Evolutionary conservation across 2,329 filamentous ascomycete genomes (phyloP), one percentile per base, ranked within the genome.

Genomic region (Penicillium sp.): DNA sequence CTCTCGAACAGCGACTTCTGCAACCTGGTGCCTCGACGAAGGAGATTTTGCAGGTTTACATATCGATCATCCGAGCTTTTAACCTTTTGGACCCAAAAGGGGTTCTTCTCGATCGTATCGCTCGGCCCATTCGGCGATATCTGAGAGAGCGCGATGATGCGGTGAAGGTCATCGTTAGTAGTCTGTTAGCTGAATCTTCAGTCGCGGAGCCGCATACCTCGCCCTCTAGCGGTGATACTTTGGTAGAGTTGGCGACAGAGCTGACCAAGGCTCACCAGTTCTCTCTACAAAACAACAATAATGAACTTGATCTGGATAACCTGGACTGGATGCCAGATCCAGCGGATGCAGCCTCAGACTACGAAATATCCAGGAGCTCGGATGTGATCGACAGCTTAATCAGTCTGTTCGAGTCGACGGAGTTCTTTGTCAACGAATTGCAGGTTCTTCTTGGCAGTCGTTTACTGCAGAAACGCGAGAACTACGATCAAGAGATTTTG

Each of bases 281-380:
- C 59, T 74, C 46, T 50, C 65, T 52, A 32, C 60, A 51, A 42
- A 64, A 71, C 25, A 69, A 74, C n/a, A 55, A 57, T 15, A 80
- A 83, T 39, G 85, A 86, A 35, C 72, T 92, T 11, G 85, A 93
- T 61, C 96, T 85, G 83, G 77, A 87, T 56, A 89, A 98, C 61
- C 85, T 95, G 81, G 77, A 80, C 6, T 98, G 92, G 92, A 73
- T 87, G 23, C 92, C 92, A 1, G 85, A 95, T 54, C 92, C 92
- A 0, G 81, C 93, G 26, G 92, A 98, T 59, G 92, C 92, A 1
- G 88, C 87, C 7, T 84, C 87, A 32, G 86, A 95, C 58, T 95
- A 95, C 68, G 87, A 85, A 56, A 83, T 88, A 41, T 85, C 86
- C 8, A 93, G 85, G 60, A 85, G 80, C 29, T 85, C 89, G 47